A percentile compares a stretch with the other conserved stretches of the same genome.
These are phyloP conservation scores for Pachysolen tannophilus DNA, from an alignment of 805 yeast genomes.

Conservation along the genomic window DNA sequence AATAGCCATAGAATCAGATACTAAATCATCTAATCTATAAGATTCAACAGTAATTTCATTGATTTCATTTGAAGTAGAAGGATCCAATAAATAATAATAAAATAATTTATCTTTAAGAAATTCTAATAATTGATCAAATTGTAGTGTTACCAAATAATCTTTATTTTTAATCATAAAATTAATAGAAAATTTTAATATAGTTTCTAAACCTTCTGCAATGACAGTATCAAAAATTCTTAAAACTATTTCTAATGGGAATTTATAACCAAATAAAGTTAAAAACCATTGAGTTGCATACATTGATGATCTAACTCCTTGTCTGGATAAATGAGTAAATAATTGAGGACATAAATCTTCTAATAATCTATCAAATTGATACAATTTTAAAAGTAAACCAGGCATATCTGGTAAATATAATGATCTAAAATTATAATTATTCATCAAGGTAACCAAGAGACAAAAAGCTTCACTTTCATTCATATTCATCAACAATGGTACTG, in stretches of 20 bases:
- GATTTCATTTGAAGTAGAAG: constrained; percentile 12
- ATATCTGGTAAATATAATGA: constrained; percentile 77
- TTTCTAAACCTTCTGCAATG: constrained; percentile 86
- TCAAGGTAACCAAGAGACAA: constrained; percentile 67
- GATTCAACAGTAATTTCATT: constrained; percentile 17
- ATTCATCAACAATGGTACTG: constrained; percentile 77
- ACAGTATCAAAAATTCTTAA: constrained; percentile 81
- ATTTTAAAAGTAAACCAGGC: constrained; percentile 82
- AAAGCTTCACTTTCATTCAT: constrained; percentile 82
- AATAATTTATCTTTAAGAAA: constrained; percentile 78
- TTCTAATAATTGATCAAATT: constrained; percentile 70
- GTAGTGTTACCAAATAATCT: constrained; percentile 44
- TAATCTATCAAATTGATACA: constrained; percentile 87
- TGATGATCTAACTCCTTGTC: constrained; percentile 84
- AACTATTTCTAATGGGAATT: constrained; percentile 86
- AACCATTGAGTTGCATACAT: constrained; percentile 99
- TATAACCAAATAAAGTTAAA: constrained; percentile 88
- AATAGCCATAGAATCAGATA: constrained; percentile 69
- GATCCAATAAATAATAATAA: constrained; percentile 48
- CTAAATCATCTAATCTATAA: constrained; percentile 68
- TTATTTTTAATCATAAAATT: constrained; percentile 72
- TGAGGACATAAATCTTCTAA: constrained; percentile 71
- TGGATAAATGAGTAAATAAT: constrained; percentile 64
- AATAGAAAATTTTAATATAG: constrained; percentile 75
- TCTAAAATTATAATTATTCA: constrained; percentile 80